Evolutionary conservation across 768 basidiomycete species (phyloP).

Genomic region (Auricularia sp.): DNA sequence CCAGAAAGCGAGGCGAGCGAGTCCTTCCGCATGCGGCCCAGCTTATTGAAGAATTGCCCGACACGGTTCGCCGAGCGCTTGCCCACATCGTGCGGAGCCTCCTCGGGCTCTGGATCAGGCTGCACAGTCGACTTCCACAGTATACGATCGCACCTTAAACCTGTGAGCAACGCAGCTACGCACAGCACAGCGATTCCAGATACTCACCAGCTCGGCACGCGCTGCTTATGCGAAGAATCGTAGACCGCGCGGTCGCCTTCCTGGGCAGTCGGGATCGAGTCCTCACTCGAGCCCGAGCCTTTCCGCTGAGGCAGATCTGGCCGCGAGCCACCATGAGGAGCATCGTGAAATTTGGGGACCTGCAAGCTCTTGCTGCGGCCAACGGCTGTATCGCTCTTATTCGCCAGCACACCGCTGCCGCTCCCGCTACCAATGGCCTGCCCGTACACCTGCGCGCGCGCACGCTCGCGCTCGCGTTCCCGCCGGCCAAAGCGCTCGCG

Average conservation of each 20-base stretch:
- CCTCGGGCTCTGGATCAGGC: conserved; percentile 33
- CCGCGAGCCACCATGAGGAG: background rate
- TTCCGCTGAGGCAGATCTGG: background rate
- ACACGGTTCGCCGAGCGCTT: conserved; percentile 33
- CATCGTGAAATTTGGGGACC: background rate
- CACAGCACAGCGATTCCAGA: background rate
- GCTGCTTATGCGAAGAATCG: conserved; percentile 70
- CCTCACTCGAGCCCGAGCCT: background rate
- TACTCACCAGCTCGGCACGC: conserved; percentile 74
- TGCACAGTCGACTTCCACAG: conserved; percentile 67
- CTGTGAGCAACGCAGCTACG: background rate
- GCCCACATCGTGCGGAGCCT: conserved; percentile 19
- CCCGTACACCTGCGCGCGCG: background rate
- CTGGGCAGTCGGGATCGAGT: conserved; percentile 17
- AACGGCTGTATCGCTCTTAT: background rate
- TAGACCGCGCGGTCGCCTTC: conserved; percentile 56
- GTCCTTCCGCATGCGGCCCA: conserved; percentile 6
- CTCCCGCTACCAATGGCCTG: background rate
- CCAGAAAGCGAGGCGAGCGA: conserved; percentile 2
- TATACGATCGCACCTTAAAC: conserved; percentile 69
- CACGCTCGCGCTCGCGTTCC: background rate
- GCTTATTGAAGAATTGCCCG: conserved; percentile 36
- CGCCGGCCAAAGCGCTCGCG: background rate
- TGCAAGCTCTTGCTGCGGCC: background rate
- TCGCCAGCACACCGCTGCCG: background rate